phyloP scores from a whole-genome alignment of 2,329 filamentous ascomycete species.

The Aureobasidium sp. region DNA sequence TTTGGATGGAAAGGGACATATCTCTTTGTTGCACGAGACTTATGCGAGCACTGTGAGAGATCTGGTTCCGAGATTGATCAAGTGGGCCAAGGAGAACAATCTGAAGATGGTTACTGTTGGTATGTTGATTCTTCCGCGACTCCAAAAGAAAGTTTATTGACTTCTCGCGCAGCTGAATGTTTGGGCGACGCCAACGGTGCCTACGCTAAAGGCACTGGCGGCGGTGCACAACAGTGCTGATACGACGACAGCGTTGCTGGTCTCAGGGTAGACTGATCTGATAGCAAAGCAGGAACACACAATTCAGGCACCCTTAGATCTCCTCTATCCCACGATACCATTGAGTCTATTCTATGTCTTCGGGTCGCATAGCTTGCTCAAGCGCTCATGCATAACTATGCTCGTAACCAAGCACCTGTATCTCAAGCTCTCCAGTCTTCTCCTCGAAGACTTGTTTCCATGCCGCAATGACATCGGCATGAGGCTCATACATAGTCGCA shows the following conservation, averaged over 20 bases:
- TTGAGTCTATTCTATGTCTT: too few relatives aligned
- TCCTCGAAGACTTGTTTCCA: neutral
- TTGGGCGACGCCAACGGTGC: neutral
- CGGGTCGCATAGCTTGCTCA: too few relatives aligned
- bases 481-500: neutral
- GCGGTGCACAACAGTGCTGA: neutral
- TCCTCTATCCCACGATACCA: too few relatives aligned
- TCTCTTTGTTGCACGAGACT: neutral
- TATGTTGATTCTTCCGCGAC: neutral
- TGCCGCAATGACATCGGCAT: neutral
- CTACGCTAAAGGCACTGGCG: neutral
- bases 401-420: too few relatives aligned
- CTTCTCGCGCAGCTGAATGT: neutral
- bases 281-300: too few relatives aligned
- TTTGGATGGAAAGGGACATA: neutral
- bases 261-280: too few relatives aligned
- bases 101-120: slow-evolving; percentile 9
- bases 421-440: too few relatives aligned
- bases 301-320: too few relatives aligned
- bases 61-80: slow-evolving; percentile 3
- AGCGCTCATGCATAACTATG: too few relatives aligned
- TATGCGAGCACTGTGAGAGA: neutral
- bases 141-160: neutral
- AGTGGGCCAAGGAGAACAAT: slow-evolving; percentile 9
- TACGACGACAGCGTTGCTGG: too few relatives aligned